Percentiles rank a stretch among this genome's conserved stretches.
Conservation (phyloP, 73 alveolate species). For the Urostyla sp. region DNA sequence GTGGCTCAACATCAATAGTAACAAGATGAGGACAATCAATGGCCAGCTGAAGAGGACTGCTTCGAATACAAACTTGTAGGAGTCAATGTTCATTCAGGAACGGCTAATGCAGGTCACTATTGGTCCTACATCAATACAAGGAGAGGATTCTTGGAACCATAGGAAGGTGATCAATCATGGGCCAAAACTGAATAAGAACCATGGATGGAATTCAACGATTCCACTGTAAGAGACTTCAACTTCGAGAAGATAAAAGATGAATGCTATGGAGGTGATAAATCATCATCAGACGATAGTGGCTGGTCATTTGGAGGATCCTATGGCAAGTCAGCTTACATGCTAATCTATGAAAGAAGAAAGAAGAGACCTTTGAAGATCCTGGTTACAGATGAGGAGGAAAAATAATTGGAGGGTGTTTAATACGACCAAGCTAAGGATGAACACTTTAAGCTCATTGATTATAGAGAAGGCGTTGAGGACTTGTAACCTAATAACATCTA, state of each 20-base stretch:
- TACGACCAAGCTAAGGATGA: conserved; percentile 54
- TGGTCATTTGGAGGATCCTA: conserved; percentile 52
- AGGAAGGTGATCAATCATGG: conserved; percentile 57
- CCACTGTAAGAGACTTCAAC: conserved; percentile 77
- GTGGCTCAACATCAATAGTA: conserved; percentile 23
- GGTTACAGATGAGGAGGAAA: conserved; percentile 32
- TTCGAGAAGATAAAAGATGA: conserved; percentile 73
- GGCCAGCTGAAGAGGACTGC: conserved; percentile 62
- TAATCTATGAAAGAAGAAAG: conserved; percentile 83
- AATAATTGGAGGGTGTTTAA: not conserved
- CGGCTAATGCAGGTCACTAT: conserved; percentile 87
- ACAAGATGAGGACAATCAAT: conserved; percentile 42
- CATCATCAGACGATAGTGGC: conserved; percentile 17
- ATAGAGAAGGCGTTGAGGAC: conserved; percentile 29
- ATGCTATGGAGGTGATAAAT: conserved; percentile 75
- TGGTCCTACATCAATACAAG: conserved; percentile 74
- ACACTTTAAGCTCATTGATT: conserved; percentile 33
- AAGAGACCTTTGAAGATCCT: conserved; percentile 83
- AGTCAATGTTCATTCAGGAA: conserved; percentile 77
- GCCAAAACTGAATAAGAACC: conserved; percentile 69
- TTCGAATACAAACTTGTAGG: conserved; percentile 78
- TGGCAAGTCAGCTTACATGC: conserved; percentile 90
- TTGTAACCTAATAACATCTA: conserved; percentile 61
- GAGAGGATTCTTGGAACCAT: conserved; percentile 41
- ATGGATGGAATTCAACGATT: conserved; percentile 92